Conservation (phyloP, 495 filamentous ascomycete species). For the Paragyromitra xinjiangensis region DNA sequence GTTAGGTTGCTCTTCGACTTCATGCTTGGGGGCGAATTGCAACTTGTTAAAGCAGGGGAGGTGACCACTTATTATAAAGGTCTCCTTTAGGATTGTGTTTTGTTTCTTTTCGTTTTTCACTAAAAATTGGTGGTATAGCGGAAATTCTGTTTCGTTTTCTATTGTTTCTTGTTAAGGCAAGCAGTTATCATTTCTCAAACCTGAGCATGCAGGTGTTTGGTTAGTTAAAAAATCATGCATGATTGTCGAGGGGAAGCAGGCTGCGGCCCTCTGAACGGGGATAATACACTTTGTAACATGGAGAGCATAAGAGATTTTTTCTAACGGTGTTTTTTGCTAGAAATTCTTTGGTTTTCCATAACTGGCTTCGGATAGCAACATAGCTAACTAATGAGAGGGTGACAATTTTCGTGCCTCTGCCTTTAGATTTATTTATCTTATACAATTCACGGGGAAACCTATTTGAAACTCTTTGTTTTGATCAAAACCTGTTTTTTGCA, state of each 20-base stretch:
- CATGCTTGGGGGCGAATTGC: constrained; percentile 46
- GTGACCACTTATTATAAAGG: constrained; percentile 26
- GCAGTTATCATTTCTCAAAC: constrained; percentile 54
- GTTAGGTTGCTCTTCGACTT: constrained; percentile 54
- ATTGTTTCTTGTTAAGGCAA: constrained; percentile 43
- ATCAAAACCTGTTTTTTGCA: constrained; percentile 14
- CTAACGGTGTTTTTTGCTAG: constrained; percentile 39
- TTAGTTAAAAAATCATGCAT: constrained; percentile 55
- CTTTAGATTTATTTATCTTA: constrained; percentile 1
- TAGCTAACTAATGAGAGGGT: constrained; percentile 45
- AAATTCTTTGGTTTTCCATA: constrained; percentile 37
- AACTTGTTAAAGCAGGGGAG: constrained; percentile 35
- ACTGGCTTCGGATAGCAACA: constrained; percentile 25
- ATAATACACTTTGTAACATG: constrained; percentile 50
- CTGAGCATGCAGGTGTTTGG: constrained; percentile 54
- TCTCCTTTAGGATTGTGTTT: constrained; percentile 34
- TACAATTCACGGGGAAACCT: constrained; percentile 1
- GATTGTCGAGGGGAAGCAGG: constrained; percentile 26
- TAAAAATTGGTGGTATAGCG: constrained; percentile 42
- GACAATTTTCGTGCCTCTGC: constrained; percentile 14
- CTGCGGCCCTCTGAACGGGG: constrained; percentile 2
- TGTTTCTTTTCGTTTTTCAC: constrained; percentile 49
- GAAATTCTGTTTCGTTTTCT: constrained; percentile 37
- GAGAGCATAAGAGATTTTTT: constrained; percentile 34
- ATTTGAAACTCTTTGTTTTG: constrained; percentile 26